Evolutionary conservation across 2,329 filamentous ascomycete genomes (phyloP), one percentile per base, ranked within the genome.

Genomic region (Penicillium oxalicum): DNA sequence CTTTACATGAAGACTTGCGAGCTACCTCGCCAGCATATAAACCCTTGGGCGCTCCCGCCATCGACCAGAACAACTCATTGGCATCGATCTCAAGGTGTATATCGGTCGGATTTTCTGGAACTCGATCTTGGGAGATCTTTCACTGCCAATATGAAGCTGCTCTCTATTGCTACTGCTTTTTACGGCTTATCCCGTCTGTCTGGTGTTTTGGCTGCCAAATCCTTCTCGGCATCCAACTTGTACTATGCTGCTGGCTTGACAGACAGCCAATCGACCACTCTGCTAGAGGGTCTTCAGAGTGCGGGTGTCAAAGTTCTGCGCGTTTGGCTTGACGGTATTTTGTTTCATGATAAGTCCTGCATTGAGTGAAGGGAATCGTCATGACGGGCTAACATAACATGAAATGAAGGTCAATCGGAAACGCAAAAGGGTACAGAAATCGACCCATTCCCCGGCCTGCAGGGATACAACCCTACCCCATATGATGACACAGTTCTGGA

Each of bases 211-310:
- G 52, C 52, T 9, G 52, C 50, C 13, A 46, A 50, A 33, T 58
- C 56, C 3, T 61, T 61, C 35, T 44, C 58, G 3, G 60, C 45
- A 9, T 61, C 58, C n/a, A 61, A 61, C 33, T 49, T 62, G 6
- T 62, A 60, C 39, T 62, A 62, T 50, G 60, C 60, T 7, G 58
- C 59, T 28, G 60, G 60, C 4, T 40, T 62, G 39, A 57, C 52
- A 9, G 35, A 45, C 18, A 47, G 44, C 6, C 54, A 62, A 36
- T 51, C 54, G 24, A 44, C 44, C 0, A 53, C 47, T 6, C 51
- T 62, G 9, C 48, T 62, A 4, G 24, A 39, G 18, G 56, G 56
- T 24, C 54, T 61, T 9, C 47, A 58, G 41, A 51, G 44, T 40
- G 49, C 51, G 2, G 47, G 55, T n/a, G 48, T 54, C 9, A 56